phyloP scores from a whole-genome alignment of 2,329 filamentous ascomycete genomes.

The Phialophora expanda region DNA sequence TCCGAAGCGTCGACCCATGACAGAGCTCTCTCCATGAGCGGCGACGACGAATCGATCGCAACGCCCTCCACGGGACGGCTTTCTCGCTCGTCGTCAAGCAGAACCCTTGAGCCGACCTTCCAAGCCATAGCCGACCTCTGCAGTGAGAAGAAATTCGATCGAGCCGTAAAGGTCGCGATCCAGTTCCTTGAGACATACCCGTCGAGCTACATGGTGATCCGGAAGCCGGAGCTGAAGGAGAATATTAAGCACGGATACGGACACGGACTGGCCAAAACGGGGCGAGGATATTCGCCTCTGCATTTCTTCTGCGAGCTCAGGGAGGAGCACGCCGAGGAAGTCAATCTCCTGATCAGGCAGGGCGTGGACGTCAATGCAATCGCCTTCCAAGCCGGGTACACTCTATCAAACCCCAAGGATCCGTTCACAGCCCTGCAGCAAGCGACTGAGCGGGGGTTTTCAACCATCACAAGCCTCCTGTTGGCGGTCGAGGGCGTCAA shows the following conservation, averaged over 20 bases:
- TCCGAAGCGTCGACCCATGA: conserved; percentile 31
- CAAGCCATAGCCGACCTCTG: conserved; percentile 30
- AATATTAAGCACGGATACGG: conserved; percentile 34
- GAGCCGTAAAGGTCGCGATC: conserved; percentile 32
- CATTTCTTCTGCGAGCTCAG: conserved; percentile 38
- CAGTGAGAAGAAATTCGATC: conserved; percentile 26
- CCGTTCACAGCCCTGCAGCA: conserved; percentile 33
- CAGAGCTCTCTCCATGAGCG: conserved; percentile 19
- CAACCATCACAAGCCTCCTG: conserved; percentile 30
- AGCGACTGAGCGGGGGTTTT: conserved; percentile 31
- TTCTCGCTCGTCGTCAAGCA: conserved; percentile 26
- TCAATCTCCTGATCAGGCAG: conserved; percentile 32
- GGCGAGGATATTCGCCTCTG: conserved; percentile 33
- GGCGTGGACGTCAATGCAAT: conserved; percentile 35
- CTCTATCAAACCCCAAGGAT: conserved; percentile 25
- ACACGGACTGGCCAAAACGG: conserved; percentile 31
- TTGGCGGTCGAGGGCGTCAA: conserved; percentile 24
- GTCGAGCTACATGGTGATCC: conserved; percentile 33
- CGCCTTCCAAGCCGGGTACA: conserved; percentile 33
- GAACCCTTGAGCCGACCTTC: conserved; percentile 31
- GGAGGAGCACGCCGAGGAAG: conserved; percentile 33
- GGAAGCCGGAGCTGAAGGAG: conserved; percentile 31
- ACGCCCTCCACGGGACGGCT: conserved; percentile 19
- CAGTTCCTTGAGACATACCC: conserved; percentile 35
- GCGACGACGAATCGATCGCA: conserved; percentile 26